Evolutionary conservation across 495 filamentous ascomycete species (phyloP).

Genomic region (Talaromyces trachyspermus): DNA sequence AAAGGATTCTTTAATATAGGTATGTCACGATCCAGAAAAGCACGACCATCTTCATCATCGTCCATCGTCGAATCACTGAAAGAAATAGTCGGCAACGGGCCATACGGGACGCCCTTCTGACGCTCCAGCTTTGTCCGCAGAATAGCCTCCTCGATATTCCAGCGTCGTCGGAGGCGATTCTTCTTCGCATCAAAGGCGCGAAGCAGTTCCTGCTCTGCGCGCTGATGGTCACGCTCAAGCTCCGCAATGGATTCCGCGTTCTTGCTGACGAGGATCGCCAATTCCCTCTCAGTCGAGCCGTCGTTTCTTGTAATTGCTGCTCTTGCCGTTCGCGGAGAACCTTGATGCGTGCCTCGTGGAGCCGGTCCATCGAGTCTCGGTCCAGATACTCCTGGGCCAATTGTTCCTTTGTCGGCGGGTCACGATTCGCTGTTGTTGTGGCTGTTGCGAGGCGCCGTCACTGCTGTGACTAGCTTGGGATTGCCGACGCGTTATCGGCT

Average conservation of each 20-base stretch:
- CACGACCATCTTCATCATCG: slow-evolving; percentile 2
- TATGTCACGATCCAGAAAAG: neutral
- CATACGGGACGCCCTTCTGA: slow-evolving; percentile 41
- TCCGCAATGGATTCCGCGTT: slow-evolving; percentile 43
- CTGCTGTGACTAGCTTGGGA: no score
- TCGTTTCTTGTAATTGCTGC: slow-evolving; percentile 57
- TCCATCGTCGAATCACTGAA: slow-evolving; percentile 22
- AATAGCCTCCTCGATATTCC: slow-evolving; percentile 59
- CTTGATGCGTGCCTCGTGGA: slow-evolving; percentile 68
- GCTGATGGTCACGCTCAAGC: slow-evolving; percentile 44
- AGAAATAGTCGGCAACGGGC: slow-evolving; percentile 35
- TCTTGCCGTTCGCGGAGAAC: slow-evolving; percentile 73
- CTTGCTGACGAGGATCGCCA: slow-evolving; percentile 45
- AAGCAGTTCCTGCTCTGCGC: slow-evolving; percentile 45
- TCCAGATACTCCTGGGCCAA: slow-evolving; percentile 63
- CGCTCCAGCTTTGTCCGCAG: slow-evolving; percentile 52
- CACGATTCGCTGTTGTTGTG: slow-evolving; percentile 18
- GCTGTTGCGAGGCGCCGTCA: slow-evolving; percentile 1
- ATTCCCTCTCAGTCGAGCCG: slow-evolving; percentile 58
- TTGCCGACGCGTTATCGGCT: no score
- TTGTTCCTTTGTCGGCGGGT: slow-evolving; percentile 44
- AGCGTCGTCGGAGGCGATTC: slow-evolving; percentile 43
- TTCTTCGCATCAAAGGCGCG: slow-evolving; percentile 44
- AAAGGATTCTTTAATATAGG: slow-evolving; percentile 7
- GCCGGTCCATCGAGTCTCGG: slow-evolving; percentile 60